Evolutionary conservation across 2,329 filamentous ascomycete species (phyloP).

Genomic region (Blastomyces percursus): DNA sequence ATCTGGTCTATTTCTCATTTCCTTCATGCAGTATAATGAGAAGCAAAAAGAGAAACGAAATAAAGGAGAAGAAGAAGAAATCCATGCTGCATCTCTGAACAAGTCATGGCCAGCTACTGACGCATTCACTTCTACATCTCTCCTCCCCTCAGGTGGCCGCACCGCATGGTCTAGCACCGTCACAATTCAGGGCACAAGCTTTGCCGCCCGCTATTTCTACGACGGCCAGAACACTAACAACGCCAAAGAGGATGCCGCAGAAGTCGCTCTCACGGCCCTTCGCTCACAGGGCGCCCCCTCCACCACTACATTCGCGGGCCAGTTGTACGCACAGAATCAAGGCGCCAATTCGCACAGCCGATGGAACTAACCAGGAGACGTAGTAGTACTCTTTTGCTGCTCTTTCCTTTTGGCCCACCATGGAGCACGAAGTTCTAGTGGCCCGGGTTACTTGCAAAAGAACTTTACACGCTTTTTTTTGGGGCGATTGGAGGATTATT

Average conservation of each 20-base stretch:
- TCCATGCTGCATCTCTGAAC: conserved; percentile 12
- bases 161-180: conserved; percentile 84
- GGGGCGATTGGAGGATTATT: not conserved
- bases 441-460: not conserved
- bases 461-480: not conserved
- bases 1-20: not conserved
- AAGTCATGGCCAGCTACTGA: not conserved
- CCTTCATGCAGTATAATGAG: not conserved
- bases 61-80: not conserved
- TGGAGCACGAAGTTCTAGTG: not conserved
- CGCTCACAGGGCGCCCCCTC: not conserved
- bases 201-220: conserved; percentile 79
- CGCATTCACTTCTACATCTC: conserved; percentile 17
- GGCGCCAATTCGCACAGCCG: not conserved
- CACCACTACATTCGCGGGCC: not conserved
- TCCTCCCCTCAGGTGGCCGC: conserved; percentile 55
- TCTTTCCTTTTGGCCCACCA: not conserved
- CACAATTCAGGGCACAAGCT: conserved; percentile 52
- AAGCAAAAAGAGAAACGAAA: not conserved
- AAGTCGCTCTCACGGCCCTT: conserved; percentile 48
- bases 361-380: not conserved
- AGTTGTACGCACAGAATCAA: conserved; percentile 1
- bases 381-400: not conserved
- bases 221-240: conserved; percentile 81
- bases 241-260: conserved; percentile 82